Evolutionary conservation across 1,284 basidiomycete genomes (phyloP).

Genomic region (Melampsora occidentalis): DNA sequence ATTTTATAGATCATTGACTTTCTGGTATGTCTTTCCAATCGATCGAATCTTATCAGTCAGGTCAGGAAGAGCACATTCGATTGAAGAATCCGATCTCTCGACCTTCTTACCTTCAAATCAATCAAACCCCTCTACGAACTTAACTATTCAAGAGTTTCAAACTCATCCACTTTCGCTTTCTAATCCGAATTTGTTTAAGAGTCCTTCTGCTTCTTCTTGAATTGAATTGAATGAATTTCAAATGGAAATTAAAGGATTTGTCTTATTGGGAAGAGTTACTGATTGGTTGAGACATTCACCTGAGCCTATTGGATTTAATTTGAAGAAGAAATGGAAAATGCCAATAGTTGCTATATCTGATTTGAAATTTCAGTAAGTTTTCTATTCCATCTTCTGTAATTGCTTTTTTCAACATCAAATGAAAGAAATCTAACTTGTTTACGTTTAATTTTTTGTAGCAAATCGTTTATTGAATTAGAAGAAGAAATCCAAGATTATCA

Average conservation of each 20-base stretch:
- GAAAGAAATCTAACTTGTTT: too few species aligned
- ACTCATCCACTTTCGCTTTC: slow-evolving; percentile 25
- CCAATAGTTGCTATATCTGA: slow-evolving; percentile 23
- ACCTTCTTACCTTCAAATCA: slow-evolving; percentile 30
- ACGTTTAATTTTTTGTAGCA: too few species aligned
- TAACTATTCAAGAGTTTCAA: background rate
- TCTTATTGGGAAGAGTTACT: slow-evolving; percentile 27
- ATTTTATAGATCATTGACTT: slow-evolving; percentile 16
- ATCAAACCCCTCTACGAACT: background rate
- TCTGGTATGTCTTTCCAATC: slow-evolving; percentile 38
- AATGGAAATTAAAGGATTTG: slow-evolving; percentile 29
- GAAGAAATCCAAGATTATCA: too few species aligned
- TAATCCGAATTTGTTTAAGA: slow-evolving; percentile 30
- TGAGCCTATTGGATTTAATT: slow-evolving; percentile 34
- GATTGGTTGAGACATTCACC: slow-evolving; percentile 35
- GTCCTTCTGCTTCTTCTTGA: slow-evolving; percentile 7
- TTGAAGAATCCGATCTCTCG: slow-evolving; percentile 31
- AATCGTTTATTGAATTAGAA: too few species aligned
- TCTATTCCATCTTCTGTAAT: slow-evolving; percentile 48
- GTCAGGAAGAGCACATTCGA: slow-evolving; percentile 33
- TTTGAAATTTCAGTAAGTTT: slow-evolving; percentile 25
- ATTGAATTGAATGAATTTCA: slow-evolving; percentile 37
- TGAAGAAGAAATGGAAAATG: slow-evolving; percentile 24
- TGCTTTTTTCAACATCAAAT: too few species aligned
- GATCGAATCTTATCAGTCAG: slow-evolving; percentile 32